Evolutionary conservation across 768 basidiomycete genomes (phyloP), one percentile per base, ranked within the genome.

Genomic region (Dictyophora rubrovolvata): DNA sequence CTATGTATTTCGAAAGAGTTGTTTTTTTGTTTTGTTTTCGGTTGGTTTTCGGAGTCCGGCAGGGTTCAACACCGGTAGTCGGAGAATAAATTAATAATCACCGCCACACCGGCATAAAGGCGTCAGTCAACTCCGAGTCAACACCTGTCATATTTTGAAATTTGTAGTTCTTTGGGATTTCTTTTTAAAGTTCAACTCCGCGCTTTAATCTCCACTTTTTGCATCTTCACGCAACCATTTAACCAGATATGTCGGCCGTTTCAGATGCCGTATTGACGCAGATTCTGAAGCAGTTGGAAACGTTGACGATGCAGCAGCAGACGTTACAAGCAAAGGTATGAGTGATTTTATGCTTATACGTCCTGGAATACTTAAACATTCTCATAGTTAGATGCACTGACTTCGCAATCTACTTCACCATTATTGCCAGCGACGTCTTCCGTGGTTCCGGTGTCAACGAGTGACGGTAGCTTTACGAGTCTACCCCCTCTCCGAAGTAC

Each of bases 291-390:
- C 85, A 86, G 71, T 79, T 93, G 55, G 77, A 86, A 64, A 74
- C 80, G 4, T 75, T 93, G 66, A 85, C 88, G 69, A 71, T 85
- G 52, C 82, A 82, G 53, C 88, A 92, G 68, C 86, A 89, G 69
- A 77, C 82, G 0, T 74, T 92, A 66, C 86, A 89, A 64, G 83
- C 86, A 21, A 89, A 93, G 78, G 89, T 90, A 63, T 47, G n/a
- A 21, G 50, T 46, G n/a, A 17, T 53, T 22, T 23, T 21, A 23
- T 22, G 20, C 34, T 49, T 7, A 48, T 42, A n/a, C 14, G 11
- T 42, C 10, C 42, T 42, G 42, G 10, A 42, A 42, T 48, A 23
- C 46, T 28, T 28, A 28, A 28, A 3, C 7, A 28, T 28, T 7
- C 28, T 28, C 28, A 60, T 59, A 86, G 86, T 66, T 87, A 14